Base-by-base conservation (phyloP, 148 eudicot genomes). In the Drosera capensis region DNA sequence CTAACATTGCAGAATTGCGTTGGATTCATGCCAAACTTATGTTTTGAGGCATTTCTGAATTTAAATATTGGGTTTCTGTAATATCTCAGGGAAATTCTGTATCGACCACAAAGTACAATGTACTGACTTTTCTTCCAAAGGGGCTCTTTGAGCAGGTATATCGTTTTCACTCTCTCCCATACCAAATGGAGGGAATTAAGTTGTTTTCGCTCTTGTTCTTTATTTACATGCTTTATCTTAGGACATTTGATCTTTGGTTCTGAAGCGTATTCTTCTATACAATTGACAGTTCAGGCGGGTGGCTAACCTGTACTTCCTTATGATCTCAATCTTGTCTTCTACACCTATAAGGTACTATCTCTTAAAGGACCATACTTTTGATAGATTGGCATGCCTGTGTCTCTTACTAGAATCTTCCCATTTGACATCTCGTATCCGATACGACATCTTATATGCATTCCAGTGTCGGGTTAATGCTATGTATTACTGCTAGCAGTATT, bases 131-230 rank as follows among this genome's bases (percentile, higher is more conserved):
- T 47, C 57, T 79, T 41, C 87, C 87, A 0, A 79, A 79, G 59
- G 87, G 87, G 56, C 58, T 79, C 46, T 79, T 72, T 67, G 87
- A 79, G 52, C 87, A 79, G 82, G 87, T 79, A 72, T 39, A 23
- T 39, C 38, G 37, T 15, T 23, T 49, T 18, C 43, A 25, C 23
- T n/a, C n/a, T n/a, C n/a, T n/a, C 28, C 38, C 47, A 14, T 51
- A 16, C n/a, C 11, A 5, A 34, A 34, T 34, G 13, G 38, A 4
- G 38, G 38, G 38, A 28, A 34, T 34, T 13, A 0, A 15, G 7
- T 34, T 9, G 38, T 34, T 34, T 11, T 34, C n/a, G n/a, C 35
- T 41, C 23, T 41, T 18, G 23, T 19, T 41, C 22, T 16, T 8
- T 14, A 1, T 39, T 17, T 7, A 3, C 5, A 7, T 39, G 17